A percentile compares a stretch with the other conserved stretches of the same genome.
phyloP scores from a whole-genome alignment of 2,329 filamentous ascomycete species.

The Colletotrichum sp. region DNA sequence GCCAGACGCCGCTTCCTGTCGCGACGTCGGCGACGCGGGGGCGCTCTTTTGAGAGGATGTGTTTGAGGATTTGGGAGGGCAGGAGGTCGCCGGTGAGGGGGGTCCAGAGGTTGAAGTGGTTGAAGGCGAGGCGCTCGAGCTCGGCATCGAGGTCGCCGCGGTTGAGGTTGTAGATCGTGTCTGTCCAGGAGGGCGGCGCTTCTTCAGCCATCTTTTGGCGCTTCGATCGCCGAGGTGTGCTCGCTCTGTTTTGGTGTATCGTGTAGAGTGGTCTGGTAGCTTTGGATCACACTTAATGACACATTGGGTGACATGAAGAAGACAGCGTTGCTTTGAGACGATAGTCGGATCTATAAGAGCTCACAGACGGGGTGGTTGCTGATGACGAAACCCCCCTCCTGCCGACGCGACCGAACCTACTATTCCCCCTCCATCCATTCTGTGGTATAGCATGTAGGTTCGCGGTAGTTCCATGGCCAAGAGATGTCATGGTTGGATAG shows the following conservation, averaged over 20 bases:
- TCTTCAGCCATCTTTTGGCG: background rate
- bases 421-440: background rate
- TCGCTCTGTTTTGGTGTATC: background rate
- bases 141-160: constrained; percentile 2
- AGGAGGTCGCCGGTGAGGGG: constrained; percentile 9
- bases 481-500: background rate
- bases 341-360: background rate
- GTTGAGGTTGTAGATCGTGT: constrained; percentile 12
- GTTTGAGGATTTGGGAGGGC: background rate
- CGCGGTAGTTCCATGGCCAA: background rate
- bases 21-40: constrained; percentile 24
- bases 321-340: background rate
- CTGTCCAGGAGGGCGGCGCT: background rate
- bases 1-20: constrained; percentile 26
- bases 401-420: background rate
- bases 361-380: background rate
- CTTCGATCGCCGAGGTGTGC: background rate
- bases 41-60: background rate
- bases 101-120: constrained; percentile 16
- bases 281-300: background rate
- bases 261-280: background rate
- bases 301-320: background rate
- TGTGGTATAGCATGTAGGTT: background rate
- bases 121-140: constrained; percentile 8
- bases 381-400: background rate